phyloP scores from a whole-genome alignment of 176 grass and related monocot species.

The Paspalum vaginatum region DNA sequence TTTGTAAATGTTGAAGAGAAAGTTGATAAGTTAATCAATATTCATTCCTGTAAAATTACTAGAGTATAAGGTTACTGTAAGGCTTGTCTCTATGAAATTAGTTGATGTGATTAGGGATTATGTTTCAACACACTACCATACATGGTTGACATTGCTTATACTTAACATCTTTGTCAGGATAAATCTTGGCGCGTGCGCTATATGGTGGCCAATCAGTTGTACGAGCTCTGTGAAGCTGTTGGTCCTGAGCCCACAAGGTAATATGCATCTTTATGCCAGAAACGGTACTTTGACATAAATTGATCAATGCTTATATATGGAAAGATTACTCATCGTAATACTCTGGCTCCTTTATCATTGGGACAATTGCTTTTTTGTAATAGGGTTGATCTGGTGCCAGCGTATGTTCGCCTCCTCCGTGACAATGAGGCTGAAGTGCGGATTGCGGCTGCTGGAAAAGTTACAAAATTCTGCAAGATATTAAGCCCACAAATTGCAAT shows the following conservation, averaged over 20 bases:
- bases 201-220: slow-evolving; percentile 97
- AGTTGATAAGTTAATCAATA: background rate
- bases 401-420: slow-evolving; percentile 92
- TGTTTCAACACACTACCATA: background rate
- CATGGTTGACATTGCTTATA: slow-evolving; percentile 2
- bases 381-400: slow-evolving; percentile 77
- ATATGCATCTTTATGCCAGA: slow-evolving; percentile 16
- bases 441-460: slow-evolving; percentile 96
- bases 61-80: background rate
- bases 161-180: slow-evolving; percentile 52
- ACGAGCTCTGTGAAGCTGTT: slow-evolving; percentile 92
- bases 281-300: background rate
- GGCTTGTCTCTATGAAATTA: background rate
- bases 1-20: background rate
- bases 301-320: background rate
- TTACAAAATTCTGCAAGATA: slow-evolving; percentile 92
- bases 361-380: slow-evolving; percentile 16
- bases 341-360: background rate
- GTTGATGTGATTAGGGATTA: background rate
- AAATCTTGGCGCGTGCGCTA: slow-evolving; percentile 99
- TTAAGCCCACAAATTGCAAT: slow-evolving; percentile 72
- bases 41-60: slow-evolving; percentile 16
- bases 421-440: slow-evolving; percentile 98
- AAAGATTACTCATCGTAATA: background rate
- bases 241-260: slow-evolving; percentile 85